Base-by-base conservation (phyloP, 148 eudicot genomes). In the Heliosperma pusillum region DNA sequence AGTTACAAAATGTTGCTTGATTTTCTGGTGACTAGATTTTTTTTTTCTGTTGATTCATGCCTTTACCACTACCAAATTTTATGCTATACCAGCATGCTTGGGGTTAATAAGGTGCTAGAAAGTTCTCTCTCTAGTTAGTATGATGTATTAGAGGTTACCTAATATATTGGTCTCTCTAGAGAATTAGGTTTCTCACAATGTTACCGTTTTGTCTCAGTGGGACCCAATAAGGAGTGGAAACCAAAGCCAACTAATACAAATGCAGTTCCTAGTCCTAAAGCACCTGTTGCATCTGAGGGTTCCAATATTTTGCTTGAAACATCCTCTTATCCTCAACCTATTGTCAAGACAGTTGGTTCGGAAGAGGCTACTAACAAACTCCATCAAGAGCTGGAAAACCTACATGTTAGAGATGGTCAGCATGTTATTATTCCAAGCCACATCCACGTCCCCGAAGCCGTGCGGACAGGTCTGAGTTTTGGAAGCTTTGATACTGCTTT, bases 401-500 rank as follows among this genome's bases (percentile, higher is more conserved):
- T 84, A 19, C 84, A 81, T 73, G 82, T 88, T 63, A 84, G 85
- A 77, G 93, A 85, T 50, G 76, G 71, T 60, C 86, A 83, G 73
- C 89, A 90, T 80, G 97, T 92, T 74, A 86, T 92, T 77, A 86
- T 92, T 74, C 96, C 97, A 22, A 86, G 84, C 79, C 93, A 92
- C 80, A 85, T 92, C 45, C 96, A 86, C 82, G 91, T 92, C 17
- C 96, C 97, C 70, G 96, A 90, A 70, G 83, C 84, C 79, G 91
- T 87, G 72, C 90, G 91, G 75, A 76, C 90, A 58, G 86, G 90
- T 66, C 85, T 93, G 70, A 85, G 84, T 77, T 93, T 93, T 82
- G 98, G 96, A 82, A 93, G 98, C 81, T 93, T 93, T 83, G 96
- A 87, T 81, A 79, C 90, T 59, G 82, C 80, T 78, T 84, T 90